Base-by-base conservation (phyloP, 768 basidiomycete genomes). In the Boletus sp. region DNA sequence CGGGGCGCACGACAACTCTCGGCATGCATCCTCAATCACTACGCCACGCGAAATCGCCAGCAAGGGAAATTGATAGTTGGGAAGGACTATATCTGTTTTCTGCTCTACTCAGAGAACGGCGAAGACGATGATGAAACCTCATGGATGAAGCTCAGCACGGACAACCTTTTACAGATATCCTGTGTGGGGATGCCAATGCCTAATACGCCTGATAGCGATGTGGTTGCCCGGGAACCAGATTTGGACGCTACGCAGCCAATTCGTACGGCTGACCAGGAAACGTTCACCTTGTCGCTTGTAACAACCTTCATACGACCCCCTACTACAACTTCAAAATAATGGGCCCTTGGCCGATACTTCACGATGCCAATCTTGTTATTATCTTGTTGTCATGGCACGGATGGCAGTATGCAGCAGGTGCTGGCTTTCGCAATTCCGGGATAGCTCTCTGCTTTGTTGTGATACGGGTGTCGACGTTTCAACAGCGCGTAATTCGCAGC, bases 1-100 rank as follows among this genome's bases (percentile, higher is more conserved):
- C 43, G 14, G 1, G 14, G 14, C 5, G 54, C 54, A 23, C 37
- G 21, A n/a, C 52, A 25, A 23, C 44, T 55, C 32, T 55, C 54
- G 2, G 54, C 15, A n/a, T 55, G 53, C 25, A 41, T 55, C 3
- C 40, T 55, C 38, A 55, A 55, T 33, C 44, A 55, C 21, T 33
- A 54, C 19, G 52, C 17, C 7, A 23, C 25, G 21, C 25, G 13
- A 23, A 29, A 15, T 35, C 50, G 35, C 4, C 30, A 27, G 0
- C 32, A 56, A 47, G 55, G 55, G 27, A 56, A 19, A 33, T 23
- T 55, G 21, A 21, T 41, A 7, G 53, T 47, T 4, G 53, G 45
- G 13, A 23, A 14, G 33, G 53, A 55, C 2, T 47, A 55, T 25
- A 55, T 55, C n/a, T 55, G 45, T 25, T 34, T 55, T 29, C 45